phyloP scores from a whole-genome alignment of 495 filamentous ascomycete species.

The Penicillium malachiteum region DNA sequence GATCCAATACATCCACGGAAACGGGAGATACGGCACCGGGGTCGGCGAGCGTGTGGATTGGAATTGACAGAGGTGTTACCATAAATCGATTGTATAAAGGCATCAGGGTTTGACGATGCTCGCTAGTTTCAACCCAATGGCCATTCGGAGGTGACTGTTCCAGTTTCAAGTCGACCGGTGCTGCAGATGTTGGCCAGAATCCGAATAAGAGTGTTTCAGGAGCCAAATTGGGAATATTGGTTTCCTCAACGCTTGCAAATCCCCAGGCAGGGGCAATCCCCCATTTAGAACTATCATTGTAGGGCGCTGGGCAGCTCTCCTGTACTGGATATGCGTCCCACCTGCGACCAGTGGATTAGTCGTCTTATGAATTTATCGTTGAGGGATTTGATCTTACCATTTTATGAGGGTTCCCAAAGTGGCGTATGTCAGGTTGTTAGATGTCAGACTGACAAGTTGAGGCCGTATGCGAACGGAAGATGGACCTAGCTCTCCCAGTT shows the following conservation, averaged over 20 bases:
- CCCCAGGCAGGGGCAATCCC: constrained; percentile 59
- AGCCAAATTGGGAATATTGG: constrained; percentile 31
- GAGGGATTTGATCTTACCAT: constrained; percentile 39
- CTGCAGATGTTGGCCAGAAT: constrained; percentile 35
- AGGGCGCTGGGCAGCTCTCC: constrained; percentile 44
- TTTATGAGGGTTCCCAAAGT: constrained; percentile 40
- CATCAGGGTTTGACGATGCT: constrained; percentile 43
- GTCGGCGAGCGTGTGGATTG: background rate
- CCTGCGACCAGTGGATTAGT: constrained; percentile 8
- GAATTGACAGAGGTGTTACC: constrained; percentile 11
- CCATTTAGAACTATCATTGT: constrained; percentile 47
- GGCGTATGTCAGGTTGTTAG: constrained; percentile 58
- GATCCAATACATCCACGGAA: constrained; percentile 9
- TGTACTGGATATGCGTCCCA: constrained; percentile 42
- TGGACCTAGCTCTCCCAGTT: background rate
- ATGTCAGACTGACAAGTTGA: constrained; percentile 46
- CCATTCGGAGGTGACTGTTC: constrained; percentile 17
- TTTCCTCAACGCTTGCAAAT: constrained; percentile 50
- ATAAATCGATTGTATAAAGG: constrained; percentile 55
- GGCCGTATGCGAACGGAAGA: constrained; percentile 45
- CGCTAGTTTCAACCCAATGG: constrained; percentile 42
- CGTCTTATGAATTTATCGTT: background rate
- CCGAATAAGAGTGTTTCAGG: constrained; percentile 32
- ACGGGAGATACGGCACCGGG: background rate
- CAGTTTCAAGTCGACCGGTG: constrained; percentile 27